A percentile compares a stretch with the other conserved stretches of the same genome.
These are phyloP conservation scores for Tolypocladium capitatum DNA, from an alignment of 2,329 filamentous ascomycete species.

Conservation along the genomic window DNA sequence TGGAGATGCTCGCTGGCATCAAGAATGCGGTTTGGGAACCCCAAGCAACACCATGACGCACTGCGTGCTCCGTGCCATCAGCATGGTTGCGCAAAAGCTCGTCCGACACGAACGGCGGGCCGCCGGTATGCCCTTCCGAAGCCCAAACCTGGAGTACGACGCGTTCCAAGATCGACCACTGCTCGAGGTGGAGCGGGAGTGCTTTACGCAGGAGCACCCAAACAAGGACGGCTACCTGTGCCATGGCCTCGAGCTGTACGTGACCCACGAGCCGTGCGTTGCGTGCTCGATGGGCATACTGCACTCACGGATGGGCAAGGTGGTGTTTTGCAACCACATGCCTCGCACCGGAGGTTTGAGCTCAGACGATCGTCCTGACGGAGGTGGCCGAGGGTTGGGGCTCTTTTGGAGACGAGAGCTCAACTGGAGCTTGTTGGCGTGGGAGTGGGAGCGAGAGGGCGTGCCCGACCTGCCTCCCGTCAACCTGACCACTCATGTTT, in stretches of 20 bases:
- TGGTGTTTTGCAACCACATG: slow-evolving; percentile 72
- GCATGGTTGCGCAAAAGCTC: slow-evolving; percentile 62
- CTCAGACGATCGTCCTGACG: slow-evolving; percentile 53
- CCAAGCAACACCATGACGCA: slow-evolving; percentile 67
- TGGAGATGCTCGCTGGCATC: slow-evolving; percentile 60
- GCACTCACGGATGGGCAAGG: slow-evolving; percentile 80
- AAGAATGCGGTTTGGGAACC: slow-evolving; percentile 30
- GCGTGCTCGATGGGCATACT: slow-evolving; percentile 96
- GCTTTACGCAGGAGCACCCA: slow-evolving; percentile 51
- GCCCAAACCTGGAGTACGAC: slow-evolving; percentile 38
- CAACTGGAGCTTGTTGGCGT: slow-evolving; percentile 75
- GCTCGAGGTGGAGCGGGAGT: slow-evolving; percentile 48
- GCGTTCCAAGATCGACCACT: slow-evolving; percentile 58
- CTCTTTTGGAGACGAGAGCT: slow-evolving; percentile 63
- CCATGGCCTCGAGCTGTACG: slow-evolving; percentile 82
- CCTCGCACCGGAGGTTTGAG: slow-evolving; percentile 68
- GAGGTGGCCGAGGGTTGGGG: slow-evolving; percentile 48
- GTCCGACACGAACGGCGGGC: slow-evolving; percentile 39
- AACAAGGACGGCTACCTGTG: slow-evolving; percentile 79
- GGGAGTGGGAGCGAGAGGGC: slow-evolving; percentile 53
- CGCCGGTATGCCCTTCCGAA: slow-evolving; percentile 18
- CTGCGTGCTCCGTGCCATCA: slow-evolving; percentile 64
- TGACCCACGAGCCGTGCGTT: slow-evolving; percentile 90
- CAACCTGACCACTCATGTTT: slow-evolving; percentile 36
- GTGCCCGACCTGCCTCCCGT: slow-evolving; percentile 25